A percentile compares a stretch with the other conserved stretches of the same genome.
Conservation (phyloP, 164 flowering plant species). For the Aristolochia contorta region DNA sequence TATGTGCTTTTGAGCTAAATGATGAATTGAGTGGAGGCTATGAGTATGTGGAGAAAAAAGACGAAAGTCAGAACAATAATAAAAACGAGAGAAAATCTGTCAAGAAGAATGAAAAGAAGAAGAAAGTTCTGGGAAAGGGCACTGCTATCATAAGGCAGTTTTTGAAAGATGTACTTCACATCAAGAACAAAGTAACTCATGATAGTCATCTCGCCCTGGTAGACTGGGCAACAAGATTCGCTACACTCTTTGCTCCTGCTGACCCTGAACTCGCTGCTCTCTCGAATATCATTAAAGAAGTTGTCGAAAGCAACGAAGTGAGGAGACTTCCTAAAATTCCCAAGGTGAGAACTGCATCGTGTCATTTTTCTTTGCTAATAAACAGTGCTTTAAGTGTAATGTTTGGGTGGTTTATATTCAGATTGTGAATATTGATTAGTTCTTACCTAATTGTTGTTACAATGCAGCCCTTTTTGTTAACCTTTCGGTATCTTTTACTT, state of each 20-base stretch:
- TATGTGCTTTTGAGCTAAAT: conserved; percentile 36
- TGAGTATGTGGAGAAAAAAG: conserved; percentile 15
- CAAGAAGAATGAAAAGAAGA: conserved; percentile 59
- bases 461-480: no score
- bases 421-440: no score
- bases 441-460: no score
- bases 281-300: conserved; percentile 50
- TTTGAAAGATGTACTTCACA: conserved; percentile 41
- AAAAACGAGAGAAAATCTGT: conserved; percentile 49
- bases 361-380: not conserved
- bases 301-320: conserved; percentile 75
- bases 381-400: no score
- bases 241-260: conserved; percentile 46
- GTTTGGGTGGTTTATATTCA: not conserved
- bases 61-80: conserved; percentile 43
- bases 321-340: conserved; percentile 83
- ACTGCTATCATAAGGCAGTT: conserved; percentile 43
- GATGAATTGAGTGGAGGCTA: conserved; percentile 22
- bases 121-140: conserved; percentile 73
- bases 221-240: conserved; percentile 28
- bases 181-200: conserved; percentile 7
- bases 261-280: conserved; percentile 34
- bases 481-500: no score
- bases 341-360: conserved; percentile 36
- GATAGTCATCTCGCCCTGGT: conserved; percentile 17